Evolutionary conservation across 208 protist genomes (phyloP), one percentile per base, ranked within the genome.

Genomic region (Acanthamoeba rhysodes): DNA sequence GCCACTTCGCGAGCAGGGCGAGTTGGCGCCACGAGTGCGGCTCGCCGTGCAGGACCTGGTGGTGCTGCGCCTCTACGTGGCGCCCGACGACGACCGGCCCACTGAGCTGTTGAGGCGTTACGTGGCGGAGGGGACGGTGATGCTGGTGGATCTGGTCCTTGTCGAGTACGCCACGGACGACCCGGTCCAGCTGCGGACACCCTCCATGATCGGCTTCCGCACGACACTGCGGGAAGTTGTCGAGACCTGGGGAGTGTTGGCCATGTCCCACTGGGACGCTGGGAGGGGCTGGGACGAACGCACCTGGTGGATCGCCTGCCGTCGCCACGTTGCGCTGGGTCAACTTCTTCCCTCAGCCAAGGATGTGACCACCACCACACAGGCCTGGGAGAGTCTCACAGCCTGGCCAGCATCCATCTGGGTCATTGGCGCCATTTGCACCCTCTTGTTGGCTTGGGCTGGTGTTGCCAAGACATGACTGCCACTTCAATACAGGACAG

Each of bases 331-430:
- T 4, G 37, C 37, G 2, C 37, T 41, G 37, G 37, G 37, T 4
- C 37, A 4, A 41, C 37, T 41, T 41, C 37, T 1, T n/a, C n/a
- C n/a, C n/a, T n/a, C n/a, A n/a, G n/a, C n/a, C n/a, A 4, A 41
- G 37, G 37, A 4, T 4, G 37, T 1, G 4, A 1, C 1, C 1
- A 4, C 4, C 37, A 1, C 37, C 4, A n/a, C n/a, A n/a, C n/a
- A n/a, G 37, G 37, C 37, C 37, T 41, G 37, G 37, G 37, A 41
- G 37, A 41, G 37, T 41, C 37, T 41, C 37, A 41, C 37, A 4
- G 37, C 4, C 37, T 41, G 2, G 1, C 37, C 4, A 41, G 1
- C 37, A 4, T 41, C 37, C 37, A 1, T 41, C 37, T 41, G 37
- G 37, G 37, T 41, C 37, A 41, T 41, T 4, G 37, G 2, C 1